Base-by-base conservation (phyloP, 768 basidiomycete species). In the Lentinula lateritia region DNA sequence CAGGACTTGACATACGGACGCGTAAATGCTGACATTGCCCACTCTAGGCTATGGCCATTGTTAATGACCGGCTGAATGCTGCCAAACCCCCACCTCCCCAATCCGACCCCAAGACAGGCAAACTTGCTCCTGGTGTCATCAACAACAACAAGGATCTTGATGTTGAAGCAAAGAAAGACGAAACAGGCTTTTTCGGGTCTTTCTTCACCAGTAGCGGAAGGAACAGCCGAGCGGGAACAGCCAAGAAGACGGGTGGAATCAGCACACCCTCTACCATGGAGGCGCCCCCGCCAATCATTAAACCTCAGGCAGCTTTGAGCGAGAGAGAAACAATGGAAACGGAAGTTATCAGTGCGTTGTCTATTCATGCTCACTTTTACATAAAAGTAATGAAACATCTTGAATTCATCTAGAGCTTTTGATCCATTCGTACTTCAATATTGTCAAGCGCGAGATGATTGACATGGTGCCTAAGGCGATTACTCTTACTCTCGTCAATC, bases 381-480 rank as follows among this genome's bases (percentile, higher is more conserved):
- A n/a, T 55, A 35, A 50, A 39, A 41, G 35, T 52, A 8, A 16
- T 41, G 28, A 15, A 34, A 13, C 64, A 5, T 52, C 48, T 15
- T 63, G 7, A 23, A 12, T 15, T 12, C 13, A n/a, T 35, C 15
- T 50, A 95, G 94, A 99, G 75, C 83, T 98, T 52, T 86, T 99
- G 70, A 98, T 98, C 68, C 84, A 91, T 72, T 97, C 94, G 4
- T 98, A 98, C 75, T 98, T 91, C 82, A 95, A 97, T 77, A 95
- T 98, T 66, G 93, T 98, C 60, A 98, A 99, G 78, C 89, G 95
- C 62, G 96, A 98, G 76, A 94, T 98, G 92, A 98, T 98, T 69
- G 96, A 98, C 75, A 97, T 97, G 94, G 92, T 98, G 28, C 96
- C 96, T 7, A 99, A 99, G 74, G 93, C 93, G 16, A 93, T 97